A percentile compares a stretch with the other conserved stretches of the same genome.
phyloP scores from a whole-genome alignment of 805 yeast species.

The Wickerhamiella galacta region DNA sequence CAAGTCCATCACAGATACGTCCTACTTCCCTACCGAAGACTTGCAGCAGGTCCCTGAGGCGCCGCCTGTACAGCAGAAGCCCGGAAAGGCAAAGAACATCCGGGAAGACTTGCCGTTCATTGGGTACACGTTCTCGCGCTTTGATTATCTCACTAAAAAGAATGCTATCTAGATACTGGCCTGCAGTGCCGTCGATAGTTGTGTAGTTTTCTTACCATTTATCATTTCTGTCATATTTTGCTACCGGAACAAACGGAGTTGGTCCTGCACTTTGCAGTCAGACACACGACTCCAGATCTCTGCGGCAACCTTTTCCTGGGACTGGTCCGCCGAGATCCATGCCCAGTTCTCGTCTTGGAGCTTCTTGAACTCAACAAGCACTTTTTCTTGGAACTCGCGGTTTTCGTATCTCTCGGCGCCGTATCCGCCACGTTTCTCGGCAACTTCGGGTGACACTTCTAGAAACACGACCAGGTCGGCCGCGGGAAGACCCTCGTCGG shows the following conservation, averaged over 20 bases:
- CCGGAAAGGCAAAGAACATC: slow-evolving; percentile 49
- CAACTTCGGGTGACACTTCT: slow-evolving; percentile 35
- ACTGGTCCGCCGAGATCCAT: slow-evolving; percentile 43
- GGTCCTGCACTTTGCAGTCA: no score
- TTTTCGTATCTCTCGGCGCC: slow-evolving; percentile 91
- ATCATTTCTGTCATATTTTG: no score
- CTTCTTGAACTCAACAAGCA: slow-evolving; percentile 38
- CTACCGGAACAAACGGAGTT: no score
- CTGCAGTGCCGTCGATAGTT: no score
- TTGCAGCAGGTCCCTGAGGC: slow-evolving; percentile 87
- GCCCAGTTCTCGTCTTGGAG: slow-evolving; percentile 25
- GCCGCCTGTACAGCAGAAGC: slow-evolving; percentile 37
- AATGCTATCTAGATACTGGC: slow-evolving; percentile 22
- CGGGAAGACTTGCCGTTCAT: slow-evolving; percentile 91
- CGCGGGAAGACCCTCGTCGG: slow-evolving; percentile 69
- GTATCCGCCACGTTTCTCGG: slow-evolving; percentile 49
- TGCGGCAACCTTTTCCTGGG: slow-evolving; percentile 37
- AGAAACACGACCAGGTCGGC: slow-evolving; percentile 78
- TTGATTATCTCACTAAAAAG: slow-evolving; percentile 62
- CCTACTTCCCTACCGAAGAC: slow-evolving; percentile 97
- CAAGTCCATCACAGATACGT: slow-evolving; percentile 82
- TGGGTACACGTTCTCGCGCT: slow-evolving; percentile 91
- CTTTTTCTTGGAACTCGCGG: slow-evolving; percentile 54
- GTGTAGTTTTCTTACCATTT: no score
- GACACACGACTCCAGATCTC: no score